Percentiles rank a stretch among this genome's conserved stretches.
Evolutionary conservation across 306 rosid genomes (phyloP).

Genomic region (Quercus berberidifolia): DNA sequence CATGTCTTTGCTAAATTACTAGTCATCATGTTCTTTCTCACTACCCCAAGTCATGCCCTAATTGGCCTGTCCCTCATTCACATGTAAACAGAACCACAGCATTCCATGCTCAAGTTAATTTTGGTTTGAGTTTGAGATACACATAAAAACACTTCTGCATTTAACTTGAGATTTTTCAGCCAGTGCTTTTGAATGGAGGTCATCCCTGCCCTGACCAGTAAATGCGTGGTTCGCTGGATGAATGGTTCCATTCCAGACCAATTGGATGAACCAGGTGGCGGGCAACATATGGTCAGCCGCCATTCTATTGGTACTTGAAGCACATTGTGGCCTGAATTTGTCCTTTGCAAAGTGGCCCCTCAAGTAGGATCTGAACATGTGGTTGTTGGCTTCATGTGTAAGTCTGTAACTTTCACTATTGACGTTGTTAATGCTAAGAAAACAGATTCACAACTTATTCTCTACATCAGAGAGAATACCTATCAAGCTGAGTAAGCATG

Average conservation of each 20-base stretch:
- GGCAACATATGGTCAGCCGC: background rate
- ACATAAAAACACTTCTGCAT: background rate
- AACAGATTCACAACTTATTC: background rate
- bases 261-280: background rate
- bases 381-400: background rate
- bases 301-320: background rate
- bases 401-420: background rate
- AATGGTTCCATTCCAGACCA: background rate
- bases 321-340: background rate
- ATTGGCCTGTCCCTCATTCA: background rate
- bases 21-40: background rate
- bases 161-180: background rate
- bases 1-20: background rate
- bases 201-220: background rate
- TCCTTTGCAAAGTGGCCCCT: background rate
- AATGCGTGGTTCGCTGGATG: background rate
- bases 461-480: background rate
- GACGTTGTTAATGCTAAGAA: too few relatives aligned
- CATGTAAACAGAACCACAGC: background rate
- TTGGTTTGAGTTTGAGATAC: background rate
- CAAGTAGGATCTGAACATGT: background rate
- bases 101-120: background rate
- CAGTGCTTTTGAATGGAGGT: background rate
- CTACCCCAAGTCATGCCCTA: background rate
- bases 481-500: background rate